Base-by-base conservation (phyloP, 495 filamentous ascomycete species). In the Hypomontagnella monticulosa region DNA sequence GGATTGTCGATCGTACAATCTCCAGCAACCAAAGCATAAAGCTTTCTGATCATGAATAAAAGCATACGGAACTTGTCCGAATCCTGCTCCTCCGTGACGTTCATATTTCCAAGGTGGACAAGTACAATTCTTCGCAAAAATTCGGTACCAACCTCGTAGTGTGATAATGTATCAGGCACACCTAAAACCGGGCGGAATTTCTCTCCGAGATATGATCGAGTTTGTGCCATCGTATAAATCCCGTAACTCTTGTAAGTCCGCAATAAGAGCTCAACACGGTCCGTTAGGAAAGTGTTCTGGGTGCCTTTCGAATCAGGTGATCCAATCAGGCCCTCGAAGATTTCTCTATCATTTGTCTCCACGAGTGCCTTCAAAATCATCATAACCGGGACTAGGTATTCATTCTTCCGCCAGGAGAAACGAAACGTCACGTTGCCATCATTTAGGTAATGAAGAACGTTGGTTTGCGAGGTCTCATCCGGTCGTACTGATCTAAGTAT, bases 351-450 rank as follows among this genome's bases (percentile, higher is more conserved):
- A 68, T 97, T 98, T 10, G 95, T 98, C 76, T 99, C 93, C 15
- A 93, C 85, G 42, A 99, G 84, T 2, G 95, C 95, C 80, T 97
- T 98, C 62, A 99, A 77, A 11, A 97, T 86, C 95, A 99, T 97
- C 85, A 97, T 88, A 60, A 92, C 91, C 14, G 95, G 95, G 11
- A 99, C 84, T 18, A 97, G 84, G 72, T 90, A 99, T 78, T 98
- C 95, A 64, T 92, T 92, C 82, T 99, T 99, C 63, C 94, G 84
- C 95, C 95, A 99, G 1, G 94, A 97, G 77, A 99, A 98, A 37
- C 95, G 86, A 80, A 99, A 96, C 1, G 91, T 97, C 60, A 97
- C 87, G 75, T 97, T 97, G 63, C 95, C 95, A 76, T 98, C 94
- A 61, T 83, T 89, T 44, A 97, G 87, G 77, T 97, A 99, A 76